Evolutionary conservation across 257 asterid genomes (phyloP).

Genomic region (Petunia secreta): DNA sequence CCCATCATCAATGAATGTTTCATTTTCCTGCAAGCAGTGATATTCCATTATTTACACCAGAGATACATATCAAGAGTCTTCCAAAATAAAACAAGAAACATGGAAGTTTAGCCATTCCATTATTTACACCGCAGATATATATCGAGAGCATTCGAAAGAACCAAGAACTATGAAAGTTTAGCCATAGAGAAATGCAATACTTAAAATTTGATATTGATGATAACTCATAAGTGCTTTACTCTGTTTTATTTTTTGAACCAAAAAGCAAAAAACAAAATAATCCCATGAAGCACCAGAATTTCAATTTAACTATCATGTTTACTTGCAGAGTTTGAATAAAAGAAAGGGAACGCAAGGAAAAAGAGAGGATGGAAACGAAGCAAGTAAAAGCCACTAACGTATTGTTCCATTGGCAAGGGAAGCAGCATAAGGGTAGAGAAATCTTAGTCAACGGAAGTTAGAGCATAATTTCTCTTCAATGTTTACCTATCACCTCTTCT

Average conservation of each 20-base stretch:
- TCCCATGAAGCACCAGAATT: neutral
- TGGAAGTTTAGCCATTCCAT: constrained; percentile 5
- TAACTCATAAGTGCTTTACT: neutral
- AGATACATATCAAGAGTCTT: neutral
- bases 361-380: neutral
- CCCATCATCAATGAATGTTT: constrained; percentile 78
- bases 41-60: constrained; percentile 10
- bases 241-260: neutral
- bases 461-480: constrained; percentile 12
- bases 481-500: neutral
- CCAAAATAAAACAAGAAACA: neutral
- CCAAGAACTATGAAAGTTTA: neutral
- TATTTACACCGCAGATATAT: neutral
- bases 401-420: constrained; percentile 8
- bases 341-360: neutral
- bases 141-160: neutral
- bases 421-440: neutral
- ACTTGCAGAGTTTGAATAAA: neutral
- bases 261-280: neutral
- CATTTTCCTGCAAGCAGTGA: constrained; percentile 67
- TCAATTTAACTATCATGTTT: neutral
- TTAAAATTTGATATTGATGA: neutral
- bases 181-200: neutral
- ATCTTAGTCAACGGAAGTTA: neutral
- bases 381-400: constrained; percentile 1